A percentile compares a stretch with the other conserved stretches of the same genome.
These are phyloP conservation scores for Rostrohypoxylon terebratum DNA, from an alignment of 495 filamentous ascomycete genomes.

Conservation along the genomic window DNA sequence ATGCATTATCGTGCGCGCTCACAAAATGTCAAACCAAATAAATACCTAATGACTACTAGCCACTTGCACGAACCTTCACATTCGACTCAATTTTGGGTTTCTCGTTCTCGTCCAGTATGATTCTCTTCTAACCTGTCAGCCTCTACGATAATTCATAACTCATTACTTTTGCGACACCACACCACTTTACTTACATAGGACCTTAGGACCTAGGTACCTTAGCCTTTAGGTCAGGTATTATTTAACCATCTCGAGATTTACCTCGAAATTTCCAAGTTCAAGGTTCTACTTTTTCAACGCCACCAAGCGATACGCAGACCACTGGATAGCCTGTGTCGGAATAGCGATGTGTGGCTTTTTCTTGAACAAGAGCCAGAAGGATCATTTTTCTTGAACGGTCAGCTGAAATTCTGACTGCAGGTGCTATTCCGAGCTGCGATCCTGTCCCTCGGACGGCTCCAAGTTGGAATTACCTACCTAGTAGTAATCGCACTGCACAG, in stretches of 20 bases:
- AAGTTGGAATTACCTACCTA: background rate
- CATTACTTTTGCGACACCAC: background rate
- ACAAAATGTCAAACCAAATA: conserved; percentile 19
- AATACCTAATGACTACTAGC: conserved; percentile 24
- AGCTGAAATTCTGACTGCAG: background rate
- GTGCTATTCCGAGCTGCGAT: background rate
- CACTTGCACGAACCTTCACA: conserved; percentile 19
- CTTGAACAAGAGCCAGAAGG: conserved; percentile 1
- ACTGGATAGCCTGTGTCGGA: conserved; percentile 10
- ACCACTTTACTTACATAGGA: background rate
- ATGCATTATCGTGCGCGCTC: conserved; percentile 10
- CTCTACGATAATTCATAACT: background rate
- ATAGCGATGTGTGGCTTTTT: conserved; percentile 26
- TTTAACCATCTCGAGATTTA: background rate
- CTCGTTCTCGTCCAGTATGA: background rate
- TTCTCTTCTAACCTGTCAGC: background rate
- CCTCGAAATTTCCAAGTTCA: background rate
- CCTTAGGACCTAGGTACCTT: too few species aligned
- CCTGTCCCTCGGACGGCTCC: background rate
- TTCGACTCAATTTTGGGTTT: background rate
- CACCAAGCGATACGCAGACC: background rate
- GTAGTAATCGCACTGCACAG: background rate
- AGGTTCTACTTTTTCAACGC: background rate
- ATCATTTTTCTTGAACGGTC: background rate
- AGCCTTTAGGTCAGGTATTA: too few species aligned